Base-by-base conservation (phyloP, 305 asterid genomes). In the Fraxinus dipetala region DNA sequence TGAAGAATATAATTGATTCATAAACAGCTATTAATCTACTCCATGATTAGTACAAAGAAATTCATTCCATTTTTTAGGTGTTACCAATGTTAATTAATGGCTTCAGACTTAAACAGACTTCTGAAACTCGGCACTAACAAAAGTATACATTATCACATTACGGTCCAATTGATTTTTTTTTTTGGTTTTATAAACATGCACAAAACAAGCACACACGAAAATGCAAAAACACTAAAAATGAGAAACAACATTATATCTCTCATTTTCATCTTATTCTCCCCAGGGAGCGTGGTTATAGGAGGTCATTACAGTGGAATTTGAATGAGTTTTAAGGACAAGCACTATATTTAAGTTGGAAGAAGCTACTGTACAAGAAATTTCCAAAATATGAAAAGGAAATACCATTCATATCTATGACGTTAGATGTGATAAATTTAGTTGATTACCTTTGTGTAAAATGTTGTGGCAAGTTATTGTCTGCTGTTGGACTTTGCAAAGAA, bases 401-500 rank as follows among this genome's bases (percentile, higher is more conserved):
- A 22, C 31, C 72, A 22, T 0, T 22, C 72, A 63, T 24, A 63
- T 32, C 14, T 5, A 38, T 13, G 34, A 76, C 34, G 43, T 14
- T 36, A 82, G 63, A 76, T 69, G 81, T 76, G 85, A 80, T 78
- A 78, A 61, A 77, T 59, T 20, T 70, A 54, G 79, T 82, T 38
- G 26, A 78, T 85, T 87, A 95, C 99, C 99, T 90, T 36, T 91
- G 90, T 61, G 89, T 79, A 85, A 79, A 80, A 80, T 82, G 82
- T 74, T 87, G 89, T 78, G 77, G 88, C 65, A 76, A 48, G 72
- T 45, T 80, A 82, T 84, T 87, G 79, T 79, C 63, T 34, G 77
- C 89, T 67, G 77, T 85, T 83, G 84, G 84, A 82, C 85, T 82
- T 83, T 80, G 86, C 38, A 89, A 90, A 83, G 87, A 90, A 83